A percentile compares a stretch with the other conserved stretches of the same genome.
Evolutionary conservation across 805 yeast species (phyloP).

Genomic region (Saturnispora hagleri): DNA sequence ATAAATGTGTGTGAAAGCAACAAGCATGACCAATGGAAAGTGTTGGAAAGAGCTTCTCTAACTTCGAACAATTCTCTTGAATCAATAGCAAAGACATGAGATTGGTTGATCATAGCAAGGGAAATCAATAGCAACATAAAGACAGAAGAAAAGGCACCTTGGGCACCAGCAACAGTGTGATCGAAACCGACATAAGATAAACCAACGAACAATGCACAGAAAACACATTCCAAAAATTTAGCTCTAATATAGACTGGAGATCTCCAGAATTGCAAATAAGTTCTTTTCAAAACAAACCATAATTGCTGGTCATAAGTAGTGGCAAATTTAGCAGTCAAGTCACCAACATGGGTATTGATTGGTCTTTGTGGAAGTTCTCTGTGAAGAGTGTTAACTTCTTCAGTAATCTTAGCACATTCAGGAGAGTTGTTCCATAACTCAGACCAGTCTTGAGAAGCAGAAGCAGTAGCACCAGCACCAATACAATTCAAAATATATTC

Average conservation of each 20-base stretch:
- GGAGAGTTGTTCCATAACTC: constrained; percentile 46
- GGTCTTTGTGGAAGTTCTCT: constrained; percentile 24
- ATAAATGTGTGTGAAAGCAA: constrained; percentile 42
- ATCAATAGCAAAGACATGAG: constrained; percentile 47
- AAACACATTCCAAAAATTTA: constrained; percentile 35
- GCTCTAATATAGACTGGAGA: constrained; percentile 43
- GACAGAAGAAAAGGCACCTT: constrained; percentile 43
- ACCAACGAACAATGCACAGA: constrained; percentile 42
- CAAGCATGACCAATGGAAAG: constrained; percentile 61
- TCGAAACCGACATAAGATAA: constrained; percentile 53
- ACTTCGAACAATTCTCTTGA: constrained; percentile 58
- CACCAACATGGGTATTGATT: constrained; percentile 18
- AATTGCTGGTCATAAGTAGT: constrained; percentile 36
- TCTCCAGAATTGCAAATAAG: constrained; percentile 38
- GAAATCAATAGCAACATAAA: constrained; percentile 52
- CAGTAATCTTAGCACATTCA: constrained; percentile 26
- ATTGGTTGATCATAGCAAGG: constrained; percentile 54
- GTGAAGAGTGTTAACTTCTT: constrained; percentile 26
- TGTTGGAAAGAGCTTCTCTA: constrained; percentile 60
- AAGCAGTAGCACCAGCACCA: constrained; percentile 77
- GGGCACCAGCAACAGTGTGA: constrained; percentile 43
- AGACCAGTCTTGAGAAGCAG: constrained; percentile 50
- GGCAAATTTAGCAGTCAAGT: constrained; percentile 30
- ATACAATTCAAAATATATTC: constrained; percentile 66
- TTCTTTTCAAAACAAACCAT: constrained; percentile 31